These are phyloP conservation scores for Alloascoidea hylecoeti DNA, from an alignment of 805 yeast species.

Conservation along the genomic window DNA sequence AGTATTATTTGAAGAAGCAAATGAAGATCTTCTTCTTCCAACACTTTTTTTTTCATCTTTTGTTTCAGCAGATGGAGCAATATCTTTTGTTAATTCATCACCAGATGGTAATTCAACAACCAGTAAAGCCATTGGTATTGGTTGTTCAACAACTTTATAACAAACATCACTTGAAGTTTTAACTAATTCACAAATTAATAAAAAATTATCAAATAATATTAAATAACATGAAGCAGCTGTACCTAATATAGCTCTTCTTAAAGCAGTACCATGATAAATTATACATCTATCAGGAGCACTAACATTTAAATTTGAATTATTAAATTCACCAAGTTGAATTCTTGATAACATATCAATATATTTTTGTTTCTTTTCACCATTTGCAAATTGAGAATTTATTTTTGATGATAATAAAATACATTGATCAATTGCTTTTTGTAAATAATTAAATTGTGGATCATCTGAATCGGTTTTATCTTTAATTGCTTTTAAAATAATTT, in stretches of 20 bases:
- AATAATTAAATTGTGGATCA: constrained; percentile 34
- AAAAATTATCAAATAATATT: neutral
- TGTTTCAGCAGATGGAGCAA: neutral
- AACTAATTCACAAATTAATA: neutral
- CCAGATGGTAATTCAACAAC: constrained; percentile 35
- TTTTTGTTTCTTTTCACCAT: constrained; percentile 36
- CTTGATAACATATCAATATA: neutral
- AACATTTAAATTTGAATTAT: neutral
- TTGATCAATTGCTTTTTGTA: constrained; percentile 38
- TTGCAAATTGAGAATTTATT: constrained; percentile 49
- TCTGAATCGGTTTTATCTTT: constrained; percentile 30
- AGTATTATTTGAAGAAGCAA: neutral
- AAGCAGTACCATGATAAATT: neutral
- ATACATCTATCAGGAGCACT: neutral
- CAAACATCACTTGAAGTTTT: neutral
- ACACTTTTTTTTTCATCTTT: neutral
- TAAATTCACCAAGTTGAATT: neutral
- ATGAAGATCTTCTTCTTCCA: neutral
- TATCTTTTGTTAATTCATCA: constrained; percentile 16
- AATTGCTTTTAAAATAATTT: constrained; percentile 49
- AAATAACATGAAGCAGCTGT: neutral
- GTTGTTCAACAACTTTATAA: constrained; percentile 8
- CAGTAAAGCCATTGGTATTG: constrained; percentile 31
- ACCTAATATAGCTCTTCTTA: neutral
- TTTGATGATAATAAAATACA: constrained; percentile 39